Evolutionary conservation across 306 rosid genomes (phyloP).

Genomic region (Rosa chinensis): DNA sequence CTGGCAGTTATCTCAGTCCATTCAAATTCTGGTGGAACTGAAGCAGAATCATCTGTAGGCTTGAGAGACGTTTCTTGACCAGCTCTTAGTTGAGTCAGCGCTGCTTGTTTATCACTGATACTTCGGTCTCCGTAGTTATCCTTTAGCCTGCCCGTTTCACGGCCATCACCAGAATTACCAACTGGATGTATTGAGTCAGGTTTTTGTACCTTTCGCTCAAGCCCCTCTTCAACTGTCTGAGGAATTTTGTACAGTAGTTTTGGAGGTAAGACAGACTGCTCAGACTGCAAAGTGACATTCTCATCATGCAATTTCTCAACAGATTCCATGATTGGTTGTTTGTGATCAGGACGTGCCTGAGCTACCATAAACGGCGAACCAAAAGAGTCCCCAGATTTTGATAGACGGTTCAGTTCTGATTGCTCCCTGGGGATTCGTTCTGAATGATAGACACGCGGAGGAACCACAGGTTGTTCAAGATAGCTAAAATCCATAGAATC

Average conservation of each 20-base stretch:
- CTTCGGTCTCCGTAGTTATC: slow-evolving; percentile 32
- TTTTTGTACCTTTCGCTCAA: slow-evolving; percentile 29
- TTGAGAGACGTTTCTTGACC: slow-evolving; percentile 27
- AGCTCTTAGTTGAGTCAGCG: slow-evolving; percentile 25
- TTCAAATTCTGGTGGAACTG: slow-evolving; percentile 35
- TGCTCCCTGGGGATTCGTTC: slow-evolving; percentile 66
- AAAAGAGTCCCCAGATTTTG: slow-evolving; percentile 60
- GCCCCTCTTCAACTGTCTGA: slow-evolving; percentile 32
- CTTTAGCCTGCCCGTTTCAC: slow-evolving; percentile 26
- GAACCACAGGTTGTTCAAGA: slow-evolving; percentile 44
- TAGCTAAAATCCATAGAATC: slow-evolving; percentile 39
- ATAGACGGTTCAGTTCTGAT: slow-evolving; percentile 53
- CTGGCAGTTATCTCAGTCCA: slow-evolving; percentile 28
- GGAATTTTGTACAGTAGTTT: slow-evolving; percentile 29
- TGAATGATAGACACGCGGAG: slow-evolving; percentile 52
- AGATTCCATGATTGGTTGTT: slow-evolving; percentile 34
- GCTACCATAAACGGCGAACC: slow-evolving; percentile 50
- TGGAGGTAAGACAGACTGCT: slow-evolving; percentile 31
- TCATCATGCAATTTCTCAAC: slow-evolving; percentile 40
- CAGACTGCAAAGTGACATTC: slow-evolving; percentile 31
- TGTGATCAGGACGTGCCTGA: slow-evolving; percentile 44
- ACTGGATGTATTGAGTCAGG: slow-evolving; percentile 10
- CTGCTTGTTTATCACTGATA: slow-evolving; percentile 27
- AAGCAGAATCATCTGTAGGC: slow-evolving; percentile 32
- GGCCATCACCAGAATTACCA: slow-evolving; percentile 18